Base-by-base conservation (phyloP, 257 asterid genomes). In the Orobanche coerulescens region DNA sequence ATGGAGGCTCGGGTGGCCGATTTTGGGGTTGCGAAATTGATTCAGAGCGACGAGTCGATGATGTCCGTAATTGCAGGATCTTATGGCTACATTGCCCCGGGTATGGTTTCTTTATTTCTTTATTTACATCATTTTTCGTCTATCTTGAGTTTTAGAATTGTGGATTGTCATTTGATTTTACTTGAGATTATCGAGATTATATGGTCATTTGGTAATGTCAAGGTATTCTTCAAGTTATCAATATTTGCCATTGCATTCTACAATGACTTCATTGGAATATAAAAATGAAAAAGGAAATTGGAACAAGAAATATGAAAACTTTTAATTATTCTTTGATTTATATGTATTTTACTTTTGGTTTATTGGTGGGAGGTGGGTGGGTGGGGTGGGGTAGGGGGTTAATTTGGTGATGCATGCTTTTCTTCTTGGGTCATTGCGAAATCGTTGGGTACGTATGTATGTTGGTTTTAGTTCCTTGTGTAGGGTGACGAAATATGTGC, bases 1-100 rank as follows among this genome's bases (percentile, higher is more conserved):
- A 79, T 86, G 92, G 94, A 82, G 67, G 97, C 95, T 6, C 60
- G 95, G 7, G 93, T 90, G 4, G 97, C 97, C 0, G 97, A 90
- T 73, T 90, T 90, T 50, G 97, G 97, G 6, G 88, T 90, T 5
- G 97, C 97, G 0, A 90, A 90, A 74, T 61, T 90, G 71, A 78
- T 82, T 46, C 86, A 82, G 56, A 65, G 56, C 47, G 86, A 86
- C 7, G 94, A 84, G 56, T 78, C 93, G 2, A 88, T 85, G 96
- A 88, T 88, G 96, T 92, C 98, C 0, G 93, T 89, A 2, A 77
- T 92, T 50, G 98, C 98, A 0, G 98, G 98, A 62, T 88, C 96
- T 0, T 92, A 86, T 13, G 98, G 98, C 55, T 92, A 88, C 84
- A 92, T 92, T 47, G 98, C 98, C 0, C 98, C 98, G 20, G 98